Evolutionary conservation across 306 rosid genomes (phyloP).

Genomic region (Vachellia collinsii): DNA sequence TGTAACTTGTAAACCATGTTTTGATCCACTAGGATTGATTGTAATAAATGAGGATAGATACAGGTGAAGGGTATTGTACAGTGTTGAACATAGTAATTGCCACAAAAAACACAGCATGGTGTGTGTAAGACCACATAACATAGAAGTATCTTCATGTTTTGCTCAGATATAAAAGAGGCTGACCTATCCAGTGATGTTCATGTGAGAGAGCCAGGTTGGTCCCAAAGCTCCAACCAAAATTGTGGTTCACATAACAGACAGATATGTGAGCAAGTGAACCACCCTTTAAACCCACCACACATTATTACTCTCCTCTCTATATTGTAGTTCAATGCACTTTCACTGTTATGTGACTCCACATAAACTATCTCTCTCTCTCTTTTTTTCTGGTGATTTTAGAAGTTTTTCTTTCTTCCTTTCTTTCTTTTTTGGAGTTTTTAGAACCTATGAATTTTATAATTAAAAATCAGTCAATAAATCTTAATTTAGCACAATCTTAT

Average conservation of each 20-base stretch:
- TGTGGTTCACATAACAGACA: slow-evolving; percentile 12
- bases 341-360: background rate
- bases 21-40: background rate
- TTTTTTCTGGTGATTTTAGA: background rate
- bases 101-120: slow-evolving; percentile 3
- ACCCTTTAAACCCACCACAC: background rate
- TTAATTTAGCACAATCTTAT: too few relatives aligned
- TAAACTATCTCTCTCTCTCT: background rate
- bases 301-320: background rate
- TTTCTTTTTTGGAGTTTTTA: too few relatives aligned
- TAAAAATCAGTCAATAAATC: background rate
- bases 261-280: background rate
- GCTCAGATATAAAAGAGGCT: slow-evolving; percentile 4
- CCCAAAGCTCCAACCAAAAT: background rate
- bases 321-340: background rate
- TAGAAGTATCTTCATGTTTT: slow-evolving; percentile 18
- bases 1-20: too few relatives aligned
- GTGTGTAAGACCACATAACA: slow-evolving; percentile 28
- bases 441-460: background rate
- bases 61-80: slow-evolving; percentile 6
- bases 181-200: slow-evolving; percentile 37
- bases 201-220: slow-evolving; percentile 4
- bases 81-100: slow-evolving; percentile 37
- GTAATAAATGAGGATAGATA: slow-evolving; percentile 12
- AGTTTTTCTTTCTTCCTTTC: background rate